A percentile compares a stretch with the other conserved stretches of the same genome.
Conservation (phyloP, 768 basidiomycete species). For the Filobasidium floriforme region DNA sequence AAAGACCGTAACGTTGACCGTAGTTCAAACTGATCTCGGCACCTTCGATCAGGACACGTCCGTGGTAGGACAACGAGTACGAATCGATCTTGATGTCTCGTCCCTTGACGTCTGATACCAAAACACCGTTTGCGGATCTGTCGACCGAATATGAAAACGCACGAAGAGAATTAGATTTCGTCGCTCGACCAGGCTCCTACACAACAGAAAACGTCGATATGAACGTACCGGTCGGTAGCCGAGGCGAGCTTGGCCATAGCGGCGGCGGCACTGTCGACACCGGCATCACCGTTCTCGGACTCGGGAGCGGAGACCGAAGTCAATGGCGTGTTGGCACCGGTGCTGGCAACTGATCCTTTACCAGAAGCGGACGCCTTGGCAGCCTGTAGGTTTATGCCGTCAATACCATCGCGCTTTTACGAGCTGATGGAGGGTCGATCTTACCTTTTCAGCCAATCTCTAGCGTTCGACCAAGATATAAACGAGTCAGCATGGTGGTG, state of each 20-base stretch:
- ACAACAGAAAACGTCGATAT: slow-evolving; percentile 21
- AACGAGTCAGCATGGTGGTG: not conserved
- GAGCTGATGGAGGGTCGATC: too few relatives aligned
- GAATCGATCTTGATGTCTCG: slow-evolving; percentile 97
- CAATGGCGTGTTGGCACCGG: slow-evolving; percentile 66
- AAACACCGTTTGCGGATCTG: slow-evolving; percentile 74
- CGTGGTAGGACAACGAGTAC: slow-evolving; percentile 95
- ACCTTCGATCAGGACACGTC: slow-evolving; percentile 58
- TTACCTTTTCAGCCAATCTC: slow-evolving; percentile 80
- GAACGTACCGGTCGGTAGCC: slow-evolving; percentile 74
- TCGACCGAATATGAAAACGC: slow-evolving; percentile 14
- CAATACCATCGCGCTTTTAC: too few relatives aligned
- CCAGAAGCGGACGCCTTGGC: slow-evolving; percentile 53
- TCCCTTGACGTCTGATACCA: slow-evolving; percentile 82
- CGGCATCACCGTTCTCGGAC: slow-evolving; percentile 66
- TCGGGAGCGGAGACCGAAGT: slow-evolving; percentile 72
- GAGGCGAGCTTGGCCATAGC: slow-evolving; percentile 79
- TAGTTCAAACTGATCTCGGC: slow-evolving; percentile 47
- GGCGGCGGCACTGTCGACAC: slow-evolving; percentile 39
- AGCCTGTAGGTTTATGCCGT: slow-evolving; percentile 49
- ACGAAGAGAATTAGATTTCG: not conserved
- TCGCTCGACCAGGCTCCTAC: not conserved
- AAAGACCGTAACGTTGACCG: slow-evolving; percentile 65
- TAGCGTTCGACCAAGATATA: not conserved
- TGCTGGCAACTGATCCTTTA: slow-evolving; percentile 44